phyloP scores from a whole-genome alignment of 2,329 filamentous ascomycete genomes.

The Penicillium sp. region DNA sequence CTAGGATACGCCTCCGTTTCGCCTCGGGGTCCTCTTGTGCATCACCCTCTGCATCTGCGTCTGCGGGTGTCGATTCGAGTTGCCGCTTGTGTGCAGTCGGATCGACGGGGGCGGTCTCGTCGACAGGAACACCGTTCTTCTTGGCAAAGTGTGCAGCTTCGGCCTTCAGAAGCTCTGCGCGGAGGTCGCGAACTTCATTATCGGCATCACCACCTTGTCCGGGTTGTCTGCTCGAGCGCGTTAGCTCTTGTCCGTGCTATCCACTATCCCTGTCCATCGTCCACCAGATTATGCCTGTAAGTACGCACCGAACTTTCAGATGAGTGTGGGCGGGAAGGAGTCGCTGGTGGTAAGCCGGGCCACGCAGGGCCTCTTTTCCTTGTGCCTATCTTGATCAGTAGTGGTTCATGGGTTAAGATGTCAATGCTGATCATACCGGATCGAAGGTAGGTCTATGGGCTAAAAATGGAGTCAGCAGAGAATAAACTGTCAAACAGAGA shows the following conservation, averaged over 20 bases:
- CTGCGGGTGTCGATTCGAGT: conserved; percentile 56
- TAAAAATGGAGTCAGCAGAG: conserved; percentile 45
- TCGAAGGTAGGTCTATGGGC: conserved; percentile 92
- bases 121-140: conserved; percentile 67
- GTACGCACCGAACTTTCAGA: conserved; percentile 80
- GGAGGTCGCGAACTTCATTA: conserved; percentile 72
- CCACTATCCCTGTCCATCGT: background rate
- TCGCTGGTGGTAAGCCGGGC: conserved; percentile 93
- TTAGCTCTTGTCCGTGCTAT: conserved; percentile 18
- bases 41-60: conserved; percentile 41
- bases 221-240: conserved; percentile 60
- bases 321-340: conserved; percentile 91
- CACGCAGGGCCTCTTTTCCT: conserved; percentile 92
- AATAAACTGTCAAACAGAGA: background rate
- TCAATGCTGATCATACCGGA: conserved; percentile 62
- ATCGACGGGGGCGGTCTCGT: conserved; percentile 46
- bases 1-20: conserved; percentile 83
- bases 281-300: too few relatives aligned
- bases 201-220: conserved; percentile 88
- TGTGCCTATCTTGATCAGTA: conserved; percentile 63
- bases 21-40: conserved; percentile 73
- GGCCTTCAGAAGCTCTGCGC: conserved; percentile 85
- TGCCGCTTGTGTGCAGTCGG: conserved; percentile 65
- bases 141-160: conserved; percentile 88
- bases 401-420: conserved; percentile 20